Percentiles rank a stretch among this genome's conserved stretches.
Evolutionary conservation across 176 grass and related monocot species (phyloP).

Genomic region (Hordeum vulgare): DNA sequence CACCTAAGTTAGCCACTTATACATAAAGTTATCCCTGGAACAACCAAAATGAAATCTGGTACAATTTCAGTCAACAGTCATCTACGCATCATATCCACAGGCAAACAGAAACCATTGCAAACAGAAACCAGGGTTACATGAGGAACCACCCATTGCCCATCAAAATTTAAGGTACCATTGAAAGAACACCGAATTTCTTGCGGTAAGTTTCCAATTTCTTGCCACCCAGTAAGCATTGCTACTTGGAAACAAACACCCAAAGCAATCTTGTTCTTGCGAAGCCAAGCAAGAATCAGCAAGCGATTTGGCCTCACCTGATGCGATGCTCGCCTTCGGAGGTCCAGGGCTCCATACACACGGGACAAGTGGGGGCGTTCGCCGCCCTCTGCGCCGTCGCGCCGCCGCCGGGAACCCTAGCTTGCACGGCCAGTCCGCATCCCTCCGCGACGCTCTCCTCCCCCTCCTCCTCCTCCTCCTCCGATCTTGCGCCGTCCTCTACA

Average conservation of each 20-base stretch:
- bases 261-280: background rate
- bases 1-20: background rate
- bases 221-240: background rate
- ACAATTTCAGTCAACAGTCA: background rate
- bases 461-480: background rate
- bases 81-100: background rate
- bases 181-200: no score
- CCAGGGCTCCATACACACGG: conserved; percentile 83
- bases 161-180: background rate
- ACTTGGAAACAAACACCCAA: background rate
- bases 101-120: background rate
- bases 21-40: background rate
- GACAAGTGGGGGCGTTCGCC: conserved; percentile 22
- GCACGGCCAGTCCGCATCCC: background rate
- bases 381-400: conserved; percentile 5
- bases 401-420: conserved; percentile 17
- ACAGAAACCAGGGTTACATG: background rate
- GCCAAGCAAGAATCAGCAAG: background rate
- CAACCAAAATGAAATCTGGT: background rate
- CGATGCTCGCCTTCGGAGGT: conserved; percentile 62
- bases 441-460: background rate
- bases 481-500: background rate
- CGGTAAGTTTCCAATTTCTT: background rate
- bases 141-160: background rate
- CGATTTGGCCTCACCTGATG: conserved; percentile 40